Percentiles rank a stretch among this genome's conserved stretches.
Conservation (phyloP, 1,284 basidiomycete genomes). For the Somion occarium region DNA sequence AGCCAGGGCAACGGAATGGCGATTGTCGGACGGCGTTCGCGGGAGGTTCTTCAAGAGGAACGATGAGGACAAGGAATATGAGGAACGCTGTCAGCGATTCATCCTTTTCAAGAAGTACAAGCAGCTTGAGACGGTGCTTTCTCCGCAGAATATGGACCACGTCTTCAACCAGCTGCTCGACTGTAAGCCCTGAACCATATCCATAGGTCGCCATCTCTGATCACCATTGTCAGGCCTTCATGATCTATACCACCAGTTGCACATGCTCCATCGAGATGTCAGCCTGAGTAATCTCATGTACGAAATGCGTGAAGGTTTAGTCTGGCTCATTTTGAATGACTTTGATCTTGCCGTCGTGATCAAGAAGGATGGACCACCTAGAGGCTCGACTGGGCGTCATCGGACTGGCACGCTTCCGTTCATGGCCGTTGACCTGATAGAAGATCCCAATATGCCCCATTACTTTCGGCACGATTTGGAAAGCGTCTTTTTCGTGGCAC, state of each 20-base stretch:
- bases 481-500: slow-evolving; percentile 7
- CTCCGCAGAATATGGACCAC: slow-evolving; percentile 6
- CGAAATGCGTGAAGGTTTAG: neutral
- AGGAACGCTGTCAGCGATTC: slow-evolving; percentile 5
- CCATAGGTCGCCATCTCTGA: too few relatives aligned
- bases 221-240: slow-evolving; percentile 7
- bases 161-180: slow-evolving; percentile 8
- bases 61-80: neutral
- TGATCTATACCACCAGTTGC: slow-evolving; percentile 4
- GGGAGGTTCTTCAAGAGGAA: neutral
- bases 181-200: slow-evolving; percentile 7
- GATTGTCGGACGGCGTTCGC: slow-evolving; percentile 1
- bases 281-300: slow-evolving; percentile 12
- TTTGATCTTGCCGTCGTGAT: slow-evolving; percentile 9
- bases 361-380: neutral
- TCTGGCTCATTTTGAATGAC: slow-evolving; percentile 11
- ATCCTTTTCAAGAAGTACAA: slow-evolving; percentile 8
- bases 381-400: slow-evolving; percentile 3
- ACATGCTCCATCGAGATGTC: slow-evolving; percentile 12
- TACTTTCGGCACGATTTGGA: slow-evolving; percentile 11
- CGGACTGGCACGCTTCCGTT: slow-evolving; percentile 13
- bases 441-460: neutral
- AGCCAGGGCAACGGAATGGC: neutral
- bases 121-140: slow-evolving; percentile 3
- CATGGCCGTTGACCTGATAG: slow-evolving; percentile 9